Evolutionary conservation across 2,329 filamentous ascomycete genomes (phyloP).

Genomic region (Pseudocercospora cruenta): DNA sequence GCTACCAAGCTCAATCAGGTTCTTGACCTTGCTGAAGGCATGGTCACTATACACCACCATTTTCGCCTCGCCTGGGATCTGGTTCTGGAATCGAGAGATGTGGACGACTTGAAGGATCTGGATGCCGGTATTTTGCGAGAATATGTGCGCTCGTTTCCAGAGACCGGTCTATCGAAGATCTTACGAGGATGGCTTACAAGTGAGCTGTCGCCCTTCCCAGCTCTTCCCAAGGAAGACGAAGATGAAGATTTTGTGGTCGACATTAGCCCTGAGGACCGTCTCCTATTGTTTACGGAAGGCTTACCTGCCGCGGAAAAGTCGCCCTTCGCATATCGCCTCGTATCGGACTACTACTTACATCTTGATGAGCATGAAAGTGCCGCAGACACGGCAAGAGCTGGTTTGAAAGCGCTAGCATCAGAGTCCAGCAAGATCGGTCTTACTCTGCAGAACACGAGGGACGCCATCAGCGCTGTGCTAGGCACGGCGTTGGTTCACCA

Average conservation of each 20-base stretch:
- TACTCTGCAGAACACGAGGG: conserved; percentile 67
- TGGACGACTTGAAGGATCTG: conserved; percentile 72
- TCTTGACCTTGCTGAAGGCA: conserved; percentile 77
- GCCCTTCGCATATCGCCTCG: conserved; percentile 78
- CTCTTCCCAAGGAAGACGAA: conserved; percentile 53
- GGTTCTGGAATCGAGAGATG: conserved; percentile 84
- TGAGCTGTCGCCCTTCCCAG: conserved; percentile 82
- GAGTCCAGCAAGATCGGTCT: conserved; percentile 71
- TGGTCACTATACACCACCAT: conserved; percentile 95
- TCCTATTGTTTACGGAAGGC: conserved; percentile 74
- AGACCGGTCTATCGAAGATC: conserved; percentile 79
- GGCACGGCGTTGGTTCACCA: conserved; percentile 89
- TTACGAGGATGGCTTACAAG: conserved; percentile 82
- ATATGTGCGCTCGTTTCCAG: conserved; percentile 82
- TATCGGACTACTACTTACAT: conserved; percentile 80
- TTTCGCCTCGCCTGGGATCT: conserved; percentile 91
- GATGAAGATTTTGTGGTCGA: conserved; percentile 53
- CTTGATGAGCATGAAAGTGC: conserved; percentile 83
- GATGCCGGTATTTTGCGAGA: conserved; percentile 77
- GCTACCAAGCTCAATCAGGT: conserved; percentile 71
- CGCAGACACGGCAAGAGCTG: conserved; percentile 78
- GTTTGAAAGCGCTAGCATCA: conserved; percentile 61
- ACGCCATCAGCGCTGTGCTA: conserved; percentile 75
- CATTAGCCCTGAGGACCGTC: conserved; percentile 74
- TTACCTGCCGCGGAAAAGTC: conserved; percentile 62